phyloP scores from a whole-genome alignment of 345 rosid species.

The Ricinus communis region DNA sequence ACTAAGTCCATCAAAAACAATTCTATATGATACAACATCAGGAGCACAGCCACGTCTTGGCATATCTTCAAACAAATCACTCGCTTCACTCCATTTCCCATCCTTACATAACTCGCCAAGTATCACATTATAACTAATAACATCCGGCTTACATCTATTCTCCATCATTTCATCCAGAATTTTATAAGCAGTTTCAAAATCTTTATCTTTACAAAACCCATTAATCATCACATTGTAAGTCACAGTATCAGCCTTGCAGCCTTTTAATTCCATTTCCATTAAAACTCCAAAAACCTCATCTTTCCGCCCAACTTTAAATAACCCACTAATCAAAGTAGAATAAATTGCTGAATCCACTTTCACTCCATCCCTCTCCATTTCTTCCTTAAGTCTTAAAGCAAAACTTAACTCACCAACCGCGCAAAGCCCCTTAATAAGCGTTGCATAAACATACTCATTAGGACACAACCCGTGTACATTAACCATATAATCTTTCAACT shows the following conservation, averaged over 20 bases:
- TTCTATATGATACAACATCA: slow-evolving; percentile 70
- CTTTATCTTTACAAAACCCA: slow-evolving; percentile 49
- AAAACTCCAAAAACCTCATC: slow-evolving; percentile 46
- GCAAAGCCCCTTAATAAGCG: slow-evolving; percentile 62
- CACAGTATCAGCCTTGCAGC: slow-evolving; percentile 54
- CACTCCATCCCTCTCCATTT: slow-evolving; percentile 45
- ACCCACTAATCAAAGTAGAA: slow-evolving; percentile 53
- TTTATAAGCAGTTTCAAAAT: slow-evolving; percentile 50
- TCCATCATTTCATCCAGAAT: slow-evolving; percentile 58
- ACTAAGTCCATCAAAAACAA: slow-evolving; percentile 69
- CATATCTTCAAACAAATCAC: slow-evolving; percentile 77
- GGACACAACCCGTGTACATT: slow-evolving; percentile 41
- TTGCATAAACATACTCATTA: slow-evolving; percentile 39
- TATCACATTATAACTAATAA: slow-evolving; percentile 62
- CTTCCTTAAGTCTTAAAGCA: slow-evolving; percentile 68
- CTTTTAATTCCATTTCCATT: slow-evolving; percentile 59
- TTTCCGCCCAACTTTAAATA: slow-evolving; percentile 51
- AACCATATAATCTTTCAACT: slow-evolving; percentile 64
- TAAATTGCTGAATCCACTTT: slow-evolving; percentile 53
- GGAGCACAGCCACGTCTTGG: slow-evolving; percentile 68
- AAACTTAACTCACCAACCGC: slow-evolving; percentile 39
- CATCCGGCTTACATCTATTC: slow-evolving; percentile 59
- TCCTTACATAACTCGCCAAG: slow-evolving; percentile 55
- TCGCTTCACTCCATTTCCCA: slow-evolving; percentile 57
- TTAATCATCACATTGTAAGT: slow-evolving; percentile 66